Conservation (phyloP, 768 basidiomycete genomes). For the Hortiboletus campestris region DNA sequence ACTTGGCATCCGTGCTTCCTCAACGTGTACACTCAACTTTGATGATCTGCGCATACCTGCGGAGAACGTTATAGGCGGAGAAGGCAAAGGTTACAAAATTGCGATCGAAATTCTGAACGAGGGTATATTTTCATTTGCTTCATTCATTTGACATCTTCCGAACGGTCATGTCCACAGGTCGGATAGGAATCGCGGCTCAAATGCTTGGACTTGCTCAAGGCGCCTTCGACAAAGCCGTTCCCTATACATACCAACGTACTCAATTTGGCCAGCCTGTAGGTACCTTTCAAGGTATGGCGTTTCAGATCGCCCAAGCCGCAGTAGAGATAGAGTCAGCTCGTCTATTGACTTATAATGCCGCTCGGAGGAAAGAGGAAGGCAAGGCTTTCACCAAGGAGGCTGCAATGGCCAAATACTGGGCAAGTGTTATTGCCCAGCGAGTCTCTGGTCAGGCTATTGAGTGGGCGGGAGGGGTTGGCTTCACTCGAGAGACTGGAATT, state of each 20-base stretch:
- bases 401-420: constrained; percentile 97
- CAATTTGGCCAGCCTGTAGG: constrained; percentile 96
- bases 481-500: constrained; percentile 90
- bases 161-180: constrained; percentile 41
- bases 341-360: constrained; percentile 94
- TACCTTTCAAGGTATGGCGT: constrained; percentile 93
- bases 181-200: constrained; percentile 97
- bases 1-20: constrained; percentile 93
- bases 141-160: background rate
- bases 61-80: constrained; percentile 90
- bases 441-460: constrained; percentile 91
- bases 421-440: constrained; percentile 83
- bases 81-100: constrained; percentile 92
- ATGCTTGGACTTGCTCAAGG: constrained; percentile 99
- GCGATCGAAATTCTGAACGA: constrained; percentile 98
- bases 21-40: constrained; percentile 92
- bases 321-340: constrained; percentile 88
- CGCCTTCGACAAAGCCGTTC: constrained; percentile 93
- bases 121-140: constrained; percentile 39
- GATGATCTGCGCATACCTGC: constrained; percentile 85
- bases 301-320: constrained; percentile 90
- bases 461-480: constrained; percentile 93
- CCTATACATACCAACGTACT: constrained; percentile 89
- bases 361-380: constrained; percentile 91
- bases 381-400: constrained; percentile 86